Percentiles rank a stretch among this genome's conserved stretches.
phyloP scores from a whole-genome alignment of 139 green algal genomes.

The Volvox reticuliferus region DNA sequence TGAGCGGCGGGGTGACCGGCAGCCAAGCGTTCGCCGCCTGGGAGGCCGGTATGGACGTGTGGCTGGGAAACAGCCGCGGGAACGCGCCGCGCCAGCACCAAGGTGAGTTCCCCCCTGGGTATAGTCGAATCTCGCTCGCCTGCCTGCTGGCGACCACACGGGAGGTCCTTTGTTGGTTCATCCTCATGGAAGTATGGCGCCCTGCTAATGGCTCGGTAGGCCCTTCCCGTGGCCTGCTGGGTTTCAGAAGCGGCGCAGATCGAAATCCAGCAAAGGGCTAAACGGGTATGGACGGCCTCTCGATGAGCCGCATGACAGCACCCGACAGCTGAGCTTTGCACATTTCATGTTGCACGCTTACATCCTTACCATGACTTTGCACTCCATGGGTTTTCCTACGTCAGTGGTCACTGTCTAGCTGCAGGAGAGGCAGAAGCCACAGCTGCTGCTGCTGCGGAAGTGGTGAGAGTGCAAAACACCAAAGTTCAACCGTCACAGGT shows the following conservation, averaged over 20 bases:
- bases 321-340: too few species aligned
- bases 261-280: background rate
- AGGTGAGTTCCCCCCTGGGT: slow-evolving; percentile 50
- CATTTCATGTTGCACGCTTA: too few species aligned
- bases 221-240: background rate
- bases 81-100: slow-evolving; percentile 85
- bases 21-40: slow-evolving; percentile 92
- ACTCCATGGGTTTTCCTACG: too few species aligned
- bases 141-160: too few species aligned
- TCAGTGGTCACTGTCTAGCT: too few species aligned
- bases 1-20: slow-evolving; percentile 83
- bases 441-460: too few species aligned
- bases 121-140: too few species aligned
- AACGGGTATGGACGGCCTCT: background rate
- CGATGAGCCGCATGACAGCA: too few species aligned
- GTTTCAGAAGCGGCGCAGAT: slow-evolving; percentile 21
- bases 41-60: slow-evolving; percentile 95
- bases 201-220: slow-evolving; percentile 34
- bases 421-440: too few species aligned
- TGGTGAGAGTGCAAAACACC: too few species aligned
- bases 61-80: slow-evolving; percentile 89
- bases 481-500: too few species aligned
- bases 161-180: background rate
- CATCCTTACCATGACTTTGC: too few species aligned
- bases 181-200: background rate